phyloP scores from a whole-genome alignment of 164 flowering plant genomes.

The Cinnamomum micranthum region DNA sequence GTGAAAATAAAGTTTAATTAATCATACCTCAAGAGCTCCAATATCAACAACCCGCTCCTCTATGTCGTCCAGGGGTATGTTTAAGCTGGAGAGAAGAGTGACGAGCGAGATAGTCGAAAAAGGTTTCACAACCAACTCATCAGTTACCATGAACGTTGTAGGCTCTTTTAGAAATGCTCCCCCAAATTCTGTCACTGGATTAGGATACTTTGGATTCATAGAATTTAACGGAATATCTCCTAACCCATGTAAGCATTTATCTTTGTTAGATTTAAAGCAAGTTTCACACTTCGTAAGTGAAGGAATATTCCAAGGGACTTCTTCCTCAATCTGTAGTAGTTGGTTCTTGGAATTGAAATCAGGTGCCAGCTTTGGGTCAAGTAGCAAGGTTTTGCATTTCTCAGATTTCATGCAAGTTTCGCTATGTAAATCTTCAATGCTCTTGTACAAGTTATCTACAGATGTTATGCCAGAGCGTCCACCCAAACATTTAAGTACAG shows the following conservation, averaged over 20 bases:
- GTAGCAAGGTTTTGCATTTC: neutral
- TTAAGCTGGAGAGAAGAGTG: neutral
- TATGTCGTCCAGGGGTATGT: constrained; percentile 3
- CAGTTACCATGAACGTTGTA: constrained; percentile 9
- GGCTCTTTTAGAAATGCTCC: constrained; percentile 8
- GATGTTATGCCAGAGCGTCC: constrained; percentile 4
- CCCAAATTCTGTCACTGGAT: neutral
- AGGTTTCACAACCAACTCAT: constrained; percentile 13
- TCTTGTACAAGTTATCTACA: constrained; percentile 18
- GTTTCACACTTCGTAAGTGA: neutral
- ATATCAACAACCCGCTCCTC: constrained; percentile 8
- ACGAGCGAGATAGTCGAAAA: constrained; percentile 8
- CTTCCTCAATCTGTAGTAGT: neutral
- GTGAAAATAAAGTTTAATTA: no score
- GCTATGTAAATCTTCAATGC: neutral
- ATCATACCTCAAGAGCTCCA: neutral
- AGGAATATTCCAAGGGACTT: neutral
- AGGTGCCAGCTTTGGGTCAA: constrained; percentile 8
- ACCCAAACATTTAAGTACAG: neutral
- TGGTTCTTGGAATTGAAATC: constrained; percentile 4
- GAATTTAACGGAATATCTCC: neutral
- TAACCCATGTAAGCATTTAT: neutral
- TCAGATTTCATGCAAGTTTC: neutral
- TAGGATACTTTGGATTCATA: neutral
- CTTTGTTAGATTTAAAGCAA: no score